phyloP scores from a whole-genome alignment of 2,329 filamentous ascomycete species.

The Daldinia eschscholtzii region DNA sequence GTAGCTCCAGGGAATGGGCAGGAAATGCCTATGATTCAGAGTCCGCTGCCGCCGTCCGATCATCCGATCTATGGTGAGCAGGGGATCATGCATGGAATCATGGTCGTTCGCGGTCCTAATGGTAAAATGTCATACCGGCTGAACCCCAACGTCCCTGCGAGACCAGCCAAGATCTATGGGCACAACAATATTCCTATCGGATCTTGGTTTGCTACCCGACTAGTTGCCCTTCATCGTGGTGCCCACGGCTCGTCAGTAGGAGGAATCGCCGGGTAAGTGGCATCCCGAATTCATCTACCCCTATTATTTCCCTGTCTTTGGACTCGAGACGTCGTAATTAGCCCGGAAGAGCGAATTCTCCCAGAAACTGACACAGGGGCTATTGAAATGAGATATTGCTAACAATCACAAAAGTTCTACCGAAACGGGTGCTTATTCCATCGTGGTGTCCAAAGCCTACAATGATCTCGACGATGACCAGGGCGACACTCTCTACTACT shows the following conservation, averaged over 20 bases:
- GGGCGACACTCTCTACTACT: slow-evolving; percentile 41
- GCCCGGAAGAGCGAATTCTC: background rate
- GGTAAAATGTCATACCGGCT: slow-evolving; percentile 41
- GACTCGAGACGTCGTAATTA: background rate
- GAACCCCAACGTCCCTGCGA: slow-evolving; percentile 37
- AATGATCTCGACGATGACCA: slow-evolving; percentile 39
- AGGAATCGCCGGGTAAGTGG: slow-evolving; percentile 44
- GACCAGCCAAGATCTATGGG: slow-evolving; percentile 43
- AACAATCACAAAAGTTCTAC: slow-evolving; percentile 8
- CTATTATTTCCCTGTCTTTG: background rate
- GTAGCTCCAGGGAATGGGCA: background rate
- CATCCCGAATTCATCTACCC: background rate
- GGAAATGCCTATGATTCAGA: slow-evolving; percentile 17
- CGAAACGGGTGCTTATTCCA: slow-evolving; percentile 46
- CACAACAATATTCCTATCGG: slow-evolving; percentile 47
- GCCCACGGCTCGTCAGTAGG: slow-evolving; percentile 46
- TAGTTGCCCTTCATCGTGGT: slow-evolving; percentile 48
- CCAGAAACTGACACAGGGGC: too few species aligned
- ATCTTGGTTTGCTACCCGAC: slow-evolving; percentile 47
- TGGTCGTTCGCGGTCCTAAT: slow-evolving; percentile 17
- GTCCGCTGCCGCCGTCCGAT: slow-evolving; percentile 33
- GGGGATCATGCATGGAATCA: slow-evolving; percentile 49
- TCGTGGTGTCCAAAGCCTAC: slow-evolving; percentile 44
- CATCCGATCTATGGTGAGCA: slow-evolving; percentile 45
- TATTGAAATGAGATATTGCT: background rate